Evolutionary conservation across 2,329 filamentous ascomycete genomes (phyloP).

Genomic region (Cercospora janseana): DNA sequence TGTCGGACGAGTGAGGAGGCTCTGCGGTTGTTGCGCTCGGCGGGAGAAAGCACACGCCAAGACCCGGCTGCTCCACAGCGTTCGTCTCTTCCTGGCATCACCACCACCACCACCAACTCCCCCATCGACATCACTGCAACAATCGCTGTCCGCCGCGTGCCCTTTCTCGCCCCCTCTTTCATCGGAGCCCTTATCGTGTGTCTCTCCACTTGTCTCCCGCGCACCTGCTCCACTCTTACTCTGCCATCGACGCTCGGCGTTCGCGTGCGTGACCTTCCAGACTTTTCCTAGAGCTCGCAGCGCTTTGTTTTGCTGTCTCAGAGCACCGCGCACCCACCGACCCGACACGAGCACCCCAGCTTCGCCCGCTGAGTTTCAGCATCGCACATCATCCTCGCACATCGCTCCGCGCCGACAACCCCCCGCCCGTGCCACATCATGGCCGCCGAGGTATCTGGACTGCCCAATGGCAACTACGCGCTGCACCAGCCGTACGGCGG

Average conservation of each 20-base stretch:
- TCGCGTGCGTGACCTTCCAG: background rate
- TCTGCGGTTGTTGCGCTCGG: background rate
- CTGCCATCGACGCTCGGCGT: constrained; percentile 1
- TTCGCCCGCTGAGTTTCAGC: constrained; percentile 2
- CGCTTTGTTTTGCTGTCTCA: constrained; percentile 5
- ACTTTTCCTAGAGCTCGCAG: background rate
- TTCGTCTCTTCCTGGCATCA: too few species aligned
- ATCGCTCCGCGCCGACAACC: background rate
- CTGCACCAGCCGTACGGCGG: constrained; percentile 41
- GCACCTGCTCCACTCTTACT: background rate
- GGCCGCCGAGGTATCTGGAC: constrained; percentile 42
- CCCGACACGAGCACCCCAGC: background rate
- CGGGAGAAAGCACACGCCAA: background rate
- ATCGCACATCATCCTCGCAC: constrained; percentile 2
- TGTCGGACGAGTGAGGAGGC: background rate
- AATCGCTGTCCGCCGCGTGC: background rate
- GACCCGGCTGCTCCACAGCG: too few species aligned
- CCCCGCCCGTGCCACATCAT: constrained; percentile 31
- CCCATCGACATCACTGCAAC: background rate
- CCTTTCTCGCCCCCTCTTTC: background rate
- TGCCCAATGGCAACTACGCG: constrained; percentile 52
- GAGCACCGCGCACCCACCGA: constrained; percentile 1
- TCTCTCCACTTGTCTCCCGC: background rate
- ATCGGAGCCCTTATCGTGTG: background rate
- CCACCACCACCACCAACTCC: too few species aligned